Evolutionary conservation across 2,329 filamentous ascomycete species (phyloP).

Genomic region (Pseudogymnoascus sp.): DNA sequence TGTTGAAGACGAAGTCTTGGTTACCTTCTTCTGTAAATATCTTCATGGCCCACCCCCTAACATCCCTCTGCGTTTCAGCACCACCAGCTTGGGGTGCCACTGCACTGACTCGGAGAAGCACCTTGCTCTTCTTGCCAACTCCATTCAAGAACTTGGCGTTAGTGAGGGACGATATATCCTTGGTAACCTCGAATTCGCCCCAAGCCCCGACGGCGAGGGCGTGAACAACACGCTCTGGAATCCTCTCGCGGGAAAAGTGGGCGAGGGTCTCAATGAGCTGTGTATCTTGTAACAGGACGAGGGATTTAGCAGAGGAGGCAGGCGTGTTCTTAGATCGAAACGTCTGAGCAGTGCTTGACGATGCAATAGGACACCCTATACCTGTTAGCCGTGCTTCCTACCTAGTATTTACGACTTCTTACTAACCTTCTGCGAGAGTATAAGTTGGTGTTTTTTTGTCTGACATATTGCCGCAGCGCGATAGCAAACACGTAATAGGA

Average conservation of each 20-base stretch:
- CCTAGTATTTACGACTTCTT: slow-evolving; percentile 12
- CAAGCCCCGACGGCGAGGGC: slow-evolving; percentile 46
- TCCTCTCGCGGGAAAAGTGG: slow-evolving; percentile 53
- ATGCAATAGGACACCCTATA: background rate
- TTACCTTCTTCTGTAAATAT: slow-evolving; percentile 49
- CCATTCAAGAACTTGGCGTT: slow-evolving; percentile 47
- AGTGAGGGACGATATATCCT: slow-evolving; percentile 52
- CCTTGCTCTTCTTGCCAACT: slow-evolving; percentile 47
- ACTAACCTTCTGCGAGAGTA: slow-evolving; percentile 28
- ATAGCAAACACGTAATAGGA: background rate
- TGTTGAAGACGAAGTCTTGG: slow-evolving; percentile 43
- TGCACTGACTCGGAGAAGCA: slow-evolving; percentile 43
- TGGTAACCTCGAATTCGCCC: slow-evolving; percentile 55
- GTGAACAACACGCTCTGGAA: slow-evolving; percentile 49
- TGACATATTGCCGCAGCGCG: background rate
- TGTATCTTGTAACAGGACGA: slow-evolving; percentile 44
- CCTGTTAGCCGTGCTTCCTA: background rate
- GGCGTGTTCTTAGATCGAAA: background rate
- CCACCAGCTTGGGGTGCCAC: slow-evolving; percentile 41
- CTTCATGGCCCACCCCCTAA: slow-evolving; percentile 45
- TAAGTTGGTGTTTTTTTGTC: slow-evolving; percentile 20
- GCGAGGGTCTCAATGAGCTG: slow-evolving; percentile 51
- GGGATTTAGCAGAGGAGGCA: slow-evolving; percentile 24
- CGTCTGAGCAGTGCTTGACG: background rate
- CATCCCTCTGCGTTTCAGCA: slow-evolving; percentile 43